These are phyloP conservation scores for Helianthus annuus DNA, from an alignment of 129 eudicot genomes.

Conservation along the genomic window DNA sequence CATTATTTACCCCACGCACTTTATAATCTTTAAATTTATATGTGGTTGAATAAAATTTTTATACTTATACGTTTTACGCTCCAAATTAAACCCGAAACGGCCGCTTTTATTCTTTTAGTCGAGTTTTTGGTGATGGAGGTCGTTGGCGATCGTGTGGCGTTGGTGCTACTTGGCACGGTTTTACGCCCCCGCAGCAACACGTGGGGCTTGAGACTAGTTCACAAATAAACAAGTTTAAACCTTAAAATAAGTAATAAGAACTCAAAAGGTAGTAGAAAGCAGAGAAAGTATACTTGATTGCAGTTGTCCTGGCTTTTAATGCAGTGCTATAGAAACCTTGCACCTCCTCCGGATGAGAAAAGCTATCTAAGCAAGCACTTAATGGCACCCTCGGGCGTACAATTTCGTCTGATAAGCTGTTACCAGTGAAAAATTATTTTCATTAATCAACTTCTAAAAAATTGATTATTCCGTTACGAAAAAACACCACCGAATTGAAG, in stretches of 20 bases:
- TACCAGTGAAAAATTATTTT: not conserved
- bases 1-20: too few species aligned
- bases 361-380: conserved; percentile 73
- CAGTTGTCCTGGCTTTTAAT: conserved; percentile 74
- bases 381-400: conserved; percentile 94
- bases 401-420: conserved; percentile 72
- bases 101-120: too few species aligned
- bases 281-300: conserved; percentile 62
- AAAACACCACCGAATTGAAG: conserved; percentile 14
- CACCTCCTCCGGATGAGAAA: conserved; percentile 84
- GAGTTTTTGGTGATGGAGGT: too few species aligned
- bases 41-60: too few species aligned
- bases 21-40: too few species aligned
- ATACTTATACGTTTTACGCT: too few species aligned
- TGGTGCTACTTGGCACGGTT: too few species aligned
- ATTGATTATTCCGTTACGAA: not conserved
- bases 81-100: too few species aligned
- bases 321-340: conserved; percentile 88
- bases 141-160: too few species aligned
- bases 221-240: not conserved
- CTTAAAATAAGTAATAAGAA: not conserved
- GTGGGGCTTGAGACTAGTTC: too few species aligned
- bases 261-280: not conserved
- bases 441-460: conserved; percentile 11
- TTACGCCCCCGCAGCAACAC: too few species aligned